Base-by-base conservation (phyloP, 192 early-diverging fungal species). In the Dimargaris xerosporica region DNA sequence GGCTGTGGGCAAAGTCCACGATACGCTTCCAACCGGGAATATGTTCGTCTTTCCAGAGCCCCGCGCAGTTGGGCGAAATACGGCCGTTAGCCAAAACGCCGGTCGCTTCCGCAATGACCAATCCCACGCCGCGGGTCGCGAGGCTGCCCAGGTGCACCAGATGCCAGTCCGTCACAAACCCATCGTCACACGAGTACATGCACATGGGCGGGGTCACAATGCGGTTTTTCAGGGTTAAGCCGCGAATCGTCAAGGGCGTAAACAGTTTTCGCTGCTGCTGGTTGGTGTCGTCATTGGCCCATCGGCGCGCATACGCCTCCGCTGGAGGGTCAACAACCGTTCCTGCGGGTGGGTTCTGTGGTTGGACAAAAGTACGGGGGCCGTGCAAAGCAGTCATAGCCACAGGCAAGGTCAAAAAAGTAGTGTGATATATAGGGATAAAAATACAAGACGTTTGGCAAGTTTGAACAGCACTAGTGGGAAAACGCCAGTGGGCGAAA, bases 11-110 rank as follows among this genome's bases (percentile, higher is more conserved):
- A 70, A 83, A 78, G 43, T 80, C 69, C 17, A 80, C 80, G 21
- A 91, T 73, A 2, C 73, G 71, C 47, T 50, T 43, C 7, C 71
- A 68, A 47, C 77, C 73, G 1, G 71, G 71, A 1, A 87, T 77
- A 41, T 95, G 91, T 13, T 79, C 85, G 71, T 91, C 87, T 15
- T 82, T 77, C 86, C 88, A 94, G 25, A 96, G 66, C 12, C 94
- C 93, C 7, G 80, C 69, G 69, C 86, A 85, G 48, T 79, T 66
- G 23, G 91, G 87, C 9, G 86, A 77, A 47, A 91, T 88, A 19
- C 90, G 80, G 58, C 91, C 91, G 54, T 88, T 75, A 26, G 87
- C 80, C 0, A 69, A 56, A 7, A 94, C 88, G 5, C 76, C 87
- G 0, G 84, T 80, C 5, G 86, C 86, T 64, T 96, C 93, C 51